Evolutionary conservation across 495 filamentous ascomycete genomes (phyloP).

Genomic region (Sabuloglossum arenarium): DNA sequence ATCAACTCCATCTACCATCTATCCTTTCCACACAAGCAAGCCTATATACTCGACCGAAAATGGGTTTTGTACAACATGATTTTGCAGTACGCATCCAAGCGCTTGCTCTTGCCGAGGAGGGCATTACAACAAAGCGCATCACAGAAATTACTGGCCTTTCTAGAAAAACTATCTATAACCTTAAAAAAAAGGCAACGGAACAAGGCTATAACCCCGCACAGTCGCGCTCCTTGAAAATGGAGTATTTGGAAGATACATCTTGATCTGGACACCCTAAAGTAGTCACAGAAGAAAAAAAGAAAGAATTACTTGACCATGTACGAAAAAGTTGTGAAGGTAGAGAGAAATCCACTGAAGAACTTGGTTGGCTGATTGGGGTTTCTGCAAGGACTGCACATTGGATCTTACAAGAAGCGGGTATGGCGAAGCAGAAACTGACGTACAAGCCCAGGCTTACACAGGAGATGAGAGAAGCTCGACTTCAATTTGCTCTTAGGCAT

Average conservation of each 20-base stretch:
- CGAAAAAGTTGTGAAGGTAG: neutral
- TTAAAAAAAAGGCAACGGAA: neutral
- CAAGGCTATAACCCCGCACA: conserved; percentile 3
- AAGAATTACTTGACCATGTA: neutral
- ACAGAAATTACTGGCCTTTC: conserved; percentile 3
- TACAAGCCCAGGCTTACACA: neutral
- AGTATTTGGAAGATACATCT: conserved; percentile 18
- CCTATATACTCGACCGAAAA: too few species aligned
- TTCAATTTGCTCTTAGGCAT: neutral
- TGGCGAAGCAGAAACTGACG: neutral
- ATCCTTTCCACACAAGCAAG: too few species aligned
- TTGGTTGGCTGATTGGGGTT: neutral
- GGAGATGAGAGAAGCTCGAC: neutral
- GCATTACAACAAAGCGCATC: neutral
- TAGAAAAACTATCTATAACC: neutral
- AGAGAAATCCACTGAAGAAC: neutral
- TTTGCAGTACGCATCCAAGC: conserved; percentile 1
- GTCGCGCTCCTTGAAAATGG: conserved; percentile 20
- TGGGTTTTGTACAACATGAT: too few species aligned
- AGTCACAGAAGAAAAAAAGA: neutral
- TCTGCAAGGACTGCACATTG: neutral
- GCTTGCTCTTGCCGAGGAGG: conserved; percentile 2
- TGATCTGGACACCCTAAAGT: conserved; percentile 2
- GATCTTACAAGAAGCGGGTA: neutral
- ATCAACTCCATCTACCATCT: too few species aligned